Base-by-base conservation (phyloP, 2,329 filamentous ascomycete species). In the Stylonectria norvegica region DNA sequence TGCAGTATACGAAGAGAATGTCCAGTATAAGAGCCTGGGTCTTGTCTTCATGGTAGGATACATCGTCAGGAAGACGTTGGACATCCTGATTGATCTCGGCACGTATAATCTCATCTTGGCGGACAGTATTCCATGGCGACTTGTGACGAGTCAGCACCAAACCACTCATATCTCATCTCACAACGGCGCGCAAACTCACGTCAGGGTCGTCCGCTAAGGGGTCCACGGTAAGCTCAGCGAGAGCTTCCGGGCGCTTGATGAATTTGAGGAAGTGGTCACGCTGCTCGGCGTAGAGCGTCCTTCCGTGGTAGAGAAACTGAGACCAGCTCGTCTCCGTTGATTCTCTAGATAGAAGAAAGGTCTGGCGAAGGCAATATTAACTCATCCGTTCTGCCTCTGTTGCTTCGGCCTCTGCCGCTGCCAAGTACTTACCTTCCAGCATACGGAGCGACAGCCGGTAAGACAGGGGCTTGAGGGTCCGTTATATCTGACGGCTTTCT, bases 41-140 rank as follows among this genome's bases (percentile, higher is more conserved):
- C 11, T 75, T 69, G 10, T 83, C 78, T 52, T 90, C 79, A 42
- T 90, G 89, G 57, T 97, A 98, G 61, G 91, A 94, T 33, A 81
- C 78, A 56, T 93, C 90, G 55, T 96, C 93, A 5, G 91, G 93
- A 64, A 97, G 87, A 49, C 93, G 78, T 53, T 93, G 86, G 14
- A 98, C 90, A 68, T 98, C 93, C 67, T 97, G 93, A 41, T 85
- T 79, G 40, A 98, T 97, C 64, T 98, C 93, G 36, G 83, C 81
- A 47, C 91, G 81, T 22, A 94, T 77, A 33, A 80, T 71, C 68
- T 96, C 89, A 64, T 98, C 91, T 54, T 84, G 78, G 32, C 89
- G 84, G 22, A 93, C 72, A n/a, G 83, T 83, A 61, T 87, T 83
- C 90, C 91, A 97, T 16, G 90, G 90, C 41, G 89, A 95, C 85